Percentiles rank a stretch among this genome's conserved stretches.
These are phyloP conservation scores for Durusdinium trenchii DNA, from an alignment of 73 alveolate genomes.

Conservation along the genomic window DNA sequence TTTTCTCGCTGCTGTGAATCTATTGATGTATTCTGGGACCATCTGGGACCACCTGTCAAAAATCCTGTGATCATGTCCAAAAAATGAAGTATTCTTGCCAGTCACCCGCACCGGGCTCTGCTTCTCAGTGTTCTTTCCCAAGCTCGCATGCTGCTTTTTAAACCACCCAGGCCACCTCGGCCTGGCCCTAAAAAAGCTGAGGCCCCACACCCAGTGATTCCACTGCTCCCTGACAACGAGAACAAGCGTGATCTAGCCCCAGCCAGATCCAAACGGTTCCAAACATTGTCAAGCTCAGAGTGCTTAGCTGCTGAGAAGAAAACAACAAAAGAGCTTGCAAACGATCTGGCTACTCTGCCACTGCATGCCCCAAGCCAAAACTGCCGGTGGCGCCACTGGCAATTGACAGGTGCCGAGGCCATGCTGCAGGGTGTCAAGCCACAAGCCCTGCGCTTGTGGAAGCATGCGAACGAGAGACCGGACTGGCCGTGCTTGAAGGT, in stretches of 20 bases:
- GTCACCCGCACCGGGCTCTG: too few relatives aligned
- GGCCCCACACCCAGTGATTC: neutral
- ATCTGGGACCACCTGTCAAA: too few relatives aligned
- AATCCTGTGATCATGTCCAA: too few relatives aligned
- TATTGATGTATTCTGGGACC: too few relatives aligned
- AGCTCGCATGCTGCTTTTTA: neutral
- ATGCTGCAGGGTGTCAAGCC: constrained; percentile 71
- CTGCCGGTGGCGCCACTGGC: constrained; percentile 47
- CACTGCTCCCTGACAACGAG: neutral
- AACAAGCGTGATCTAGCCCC: neutral
- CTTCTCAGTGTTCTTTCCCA: too few relatives aligned
- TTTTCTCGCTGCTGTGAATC: too few relatives aligned
- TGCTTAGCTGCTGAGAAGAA: too few relatives aligned
- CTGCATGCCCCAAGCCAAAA: neutral
- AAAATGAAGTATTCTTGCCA: too few relatives aligned
- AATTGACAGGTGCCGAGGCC: constrained; percentile 19
- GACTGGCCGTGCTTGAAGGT: too few relatives aligned
- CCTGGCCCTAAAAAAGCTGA: neutral
- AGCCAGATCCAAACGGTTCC: neutral
- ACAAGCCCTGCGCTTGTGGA: constrained; percentile 39
- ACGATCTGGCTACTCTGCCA: too few relatives aligned
- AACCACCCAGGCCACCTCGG: neutral
- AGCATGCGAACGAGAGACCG: neutral
- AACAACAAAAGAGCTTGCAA: too few relatives aligned
- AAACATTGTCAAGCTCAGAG: neutral